Evolutionary conservation across 495 filamentous ascomycete genomes (phyloP).

Genomic region (Xylaria grammica): DNA sequence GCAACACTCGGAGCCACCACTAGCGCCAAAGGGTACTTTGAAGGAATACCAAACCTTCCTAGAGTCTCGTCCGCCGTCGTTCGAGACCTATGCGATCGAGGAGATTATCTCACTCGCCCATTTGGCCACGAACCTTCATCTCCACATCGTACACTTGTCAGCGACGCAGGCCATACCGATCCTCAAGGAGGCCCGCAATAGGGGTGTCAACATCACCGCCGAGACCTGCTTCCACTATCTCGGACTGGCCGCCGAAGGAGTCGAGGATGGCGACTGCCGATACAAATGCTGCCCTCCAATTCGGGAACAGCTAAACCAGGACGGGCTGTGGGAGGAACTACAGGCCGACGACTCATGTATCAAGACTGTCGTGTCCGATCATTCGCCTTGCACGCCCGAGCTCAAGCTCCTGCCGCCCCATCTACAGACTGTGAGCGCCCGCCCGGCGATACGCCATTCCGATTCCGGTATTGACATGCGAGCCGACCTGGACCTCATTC

Average conservation of each 20-base stretch:
- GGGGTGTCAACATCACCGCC: slow-evolving; percentile 87
- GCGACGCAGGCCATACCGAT: slow-evolving; percentile 91
- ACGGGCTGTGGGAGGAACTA: slow-evolving; percentile 86
- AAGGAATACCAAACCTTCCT: slow-evolving; percentile 89
- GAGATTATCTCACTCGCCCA: slow-evolving; percentile 82
- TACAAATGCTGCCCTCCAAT: slow-evolving; percentile 99
- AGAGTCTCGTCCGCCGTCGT: slow-evolving; percentile 83
- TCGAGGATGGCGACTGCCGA: slow-evolving; percentile 87
- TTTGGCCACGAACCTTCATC: slow-evolving; percentile 78
- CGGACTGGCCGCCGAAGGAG: slow-evolving; percentile 83
- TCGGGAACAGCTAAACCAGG: slow-evolving; percentile 80
- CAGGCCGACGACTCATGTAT: slow-evolving; percentile 76
- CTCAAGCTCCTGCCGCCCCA: slow-evolving; percentile 83
- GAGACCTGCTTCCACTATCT: slow-evolving; percentile 99
- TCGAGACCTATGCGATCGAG: slow-evolving; percentile 90
- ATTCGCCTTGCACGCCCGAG: slow-evolving; percentile 94
- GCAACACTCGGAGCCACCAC: slow-evolving; percentile 72
- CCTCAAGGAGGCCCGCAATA: slow-evolving; percentile 76
- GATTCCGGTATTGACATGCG: slow-evolving; percentile 57
- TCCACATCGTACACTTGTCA: slow-evolving; percentile 95
- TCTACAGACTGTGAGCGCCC: slow-evolving; percentile 48
- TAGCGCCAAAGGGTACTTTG: slow-evolving; percentile 75
- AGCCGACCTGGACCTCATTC: slow-evolving; percentile 20
- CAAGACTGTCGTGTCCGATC: slow-evolving; percentile 93
- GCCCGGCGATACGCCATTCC: slow-evolving; percentile 43